Conservation (phyloP, 768 basidiomycete genomes). For the Mycena galopus region DNA sequence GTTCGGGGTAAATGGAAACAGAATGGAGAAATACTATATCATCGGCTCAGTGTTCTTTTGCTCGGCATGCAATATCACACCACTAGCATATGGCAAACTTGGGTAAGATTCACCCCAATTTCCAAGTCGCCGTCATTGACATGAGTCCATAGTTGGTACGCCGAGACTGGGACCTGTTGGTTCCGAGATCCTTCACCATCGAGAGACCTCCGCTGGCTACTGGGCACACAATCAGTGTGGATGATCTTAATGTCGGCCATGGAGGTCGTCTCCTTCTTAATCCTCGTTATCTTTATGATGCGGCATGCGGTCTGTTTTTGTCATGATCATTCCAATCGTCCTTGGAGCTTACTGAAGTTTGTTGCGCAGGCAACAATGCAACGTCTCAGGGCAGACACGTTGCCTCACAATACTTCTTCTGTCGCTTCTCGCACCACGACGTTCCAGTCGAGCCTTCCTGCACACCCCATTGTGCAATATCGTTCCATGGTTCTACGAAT, state of each 20-base stretch:
- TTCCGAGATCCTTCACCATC: background rate
- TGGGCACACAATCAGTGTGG: slow-evolving; percentile 6
- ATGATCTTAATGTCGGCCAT: background rate
- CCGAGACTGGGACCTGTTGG: background rate
- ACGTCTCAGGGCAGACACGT: background rate
- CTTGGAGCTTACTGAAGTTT: background rate
- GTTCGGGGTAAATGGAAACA: slow-evolving; percentile 4
- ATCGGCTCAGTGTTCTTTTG: background rate
- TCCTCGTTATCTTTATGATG: background rate
- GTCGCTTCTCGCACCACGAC: background rate
- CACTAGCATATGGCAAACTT: background rate
- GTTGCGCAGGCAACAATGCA: background rate
- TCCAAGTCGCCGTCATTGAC: background rate
- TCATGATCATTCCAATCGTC: background rate
- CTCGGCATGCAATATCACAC: background rate
- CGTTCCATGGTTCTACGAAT: slow-evolving; percentile 2
- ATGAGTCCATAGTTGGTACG: slow-evolving; percentile 1
- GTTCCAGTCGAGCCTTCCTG: background rate
- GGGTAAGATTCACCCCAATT: background rate
- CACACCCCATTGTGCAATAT: background rate
- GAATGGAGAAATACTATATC: slow-evolving; percentile 18
- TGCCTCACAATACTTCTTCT: background rate
- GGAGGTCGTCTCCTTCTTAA: background rate
- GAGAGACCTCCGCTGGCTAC: background rate
- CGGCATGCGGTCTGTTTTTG: slow-evolving; percentile 5